Conservation (phyloP, 2,329 filamentous ascomycete species). For the Didymella sp. region DNA sequence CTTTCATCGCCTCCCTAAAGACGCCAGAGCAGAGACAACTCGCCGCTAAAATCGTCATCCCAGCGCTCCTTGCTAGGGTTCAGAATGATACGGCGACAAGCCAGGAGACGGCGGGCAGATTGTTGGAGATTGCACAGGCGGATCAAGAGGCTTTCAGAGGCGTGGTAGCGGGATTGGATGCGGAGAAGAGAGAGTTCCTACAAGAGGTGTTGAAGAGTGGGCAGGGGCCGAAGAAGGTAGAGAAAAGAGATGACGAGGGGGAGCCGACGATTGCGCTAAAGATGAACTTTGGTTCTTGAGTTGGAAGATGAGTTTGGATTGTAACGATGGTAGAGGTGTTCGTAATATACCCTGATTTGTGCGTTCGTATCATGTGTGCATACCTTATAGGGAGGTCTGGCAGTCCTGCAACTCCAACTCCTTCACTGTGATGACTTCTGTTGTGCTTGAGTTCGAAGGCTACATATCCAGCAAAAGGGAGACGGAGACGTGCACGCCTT, state of each 20-base stretch:
- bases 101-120: constrained; percentile 73
- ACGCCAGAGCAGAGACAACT: constrained; percentile 49
- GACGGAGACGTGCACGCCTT: constrained; percentile 10
- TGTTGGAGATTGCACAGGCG: constrained; percentile 81
- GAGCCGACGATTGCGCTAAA: constrained; percentile 88
- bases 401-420: no score
- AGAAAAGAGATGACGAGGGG: constrained; percentile 61
- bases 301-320: not conserved
- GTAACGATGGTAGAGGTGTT: not conserved
- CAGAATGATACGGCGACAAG: constrained; percentile 65
- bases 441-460: not conserved
- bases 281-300: constrained; percentile 74
- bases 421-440: not conserved
- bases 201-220: constrained; percentile 78
- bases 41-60: constrained; percentile 78
- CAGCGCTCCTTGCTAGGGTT: constrained; percentile 76
- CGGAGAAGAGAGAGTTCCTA: constrained; percentile 75
- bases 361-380: not conserved
- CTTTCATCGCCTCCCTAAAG: constrained; percentile 64
- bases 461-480: not conserved
- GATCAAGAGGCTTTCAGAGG: constrained; percentile 77
- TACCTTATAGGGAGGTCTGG: no score
- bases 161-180: constrained; percentile 74
- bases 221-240: constrained; percentile 54
- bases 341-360: constrained; percentile 8